Conservation (phyloP, 2,329 filamentous ascomycete species). For the Ophiocordyceps camponoti-leonardi region DNA sequence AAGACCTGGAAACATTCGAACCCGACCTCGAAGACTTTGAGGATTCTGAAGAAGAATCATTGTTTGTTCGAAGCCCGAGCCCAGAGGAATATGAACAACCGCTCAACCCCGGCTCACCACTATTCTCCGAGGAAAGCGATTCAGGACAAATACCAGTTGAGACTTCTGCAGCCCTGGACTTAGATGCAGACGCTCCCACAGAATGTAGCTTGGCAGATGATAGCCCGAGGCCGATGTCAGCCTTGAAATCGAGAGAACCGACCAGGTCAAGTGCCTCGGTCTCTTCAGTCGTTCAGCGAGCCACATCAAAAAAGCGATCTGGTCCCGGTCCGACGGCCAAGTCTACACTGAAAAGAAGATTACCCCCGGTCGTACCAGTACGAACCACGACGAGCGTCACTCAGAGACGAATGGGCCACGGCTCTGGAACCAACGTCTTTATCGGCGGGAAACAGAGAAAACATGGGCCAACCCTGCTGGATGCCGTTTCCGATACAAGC, state of each 20-base stretch:
- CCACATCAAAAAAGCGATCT: neutral
- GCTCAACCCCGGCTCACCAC: neutral
- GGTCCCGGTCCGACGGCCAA: neutral
- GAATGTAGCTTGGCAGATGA: neutral
- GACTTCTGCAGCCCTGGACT: neutral
- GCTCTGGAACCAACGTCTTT: conserved; percentile 24
- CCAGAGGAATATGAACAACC: neutral
- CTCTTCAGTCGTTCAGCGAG: neutral
- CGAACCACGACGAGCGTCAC: neutral
- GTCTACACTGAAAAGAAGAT: neutral
- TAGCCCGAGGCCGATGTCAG: neutral
- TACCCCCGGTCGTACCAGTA: neutral
- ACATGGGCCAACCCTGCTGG: conserved; percentile 16
- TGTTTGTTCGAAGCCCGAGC: neutral
- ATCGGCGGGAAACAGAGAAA: conserved; percentile 21
- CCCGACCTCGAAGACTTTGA: conserved; percentile 2
- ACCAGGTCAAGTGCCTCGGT: neutral
- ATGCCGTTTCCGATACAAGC: conserved; percentile 21
- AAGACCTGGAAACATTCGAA: conserved; percentile 1
- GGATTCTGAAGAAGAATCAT: neutral
- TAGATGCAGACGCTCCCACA: neutral
- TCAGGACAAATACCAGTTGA: neutral
- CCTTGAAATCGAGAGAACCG: neutral
- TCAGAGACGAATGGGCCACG: neutral
- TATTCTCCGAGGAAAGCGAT: neutral